Conservation (phyloP, 345 rosid genomes). For the Anacardium occidentale region DNA sequence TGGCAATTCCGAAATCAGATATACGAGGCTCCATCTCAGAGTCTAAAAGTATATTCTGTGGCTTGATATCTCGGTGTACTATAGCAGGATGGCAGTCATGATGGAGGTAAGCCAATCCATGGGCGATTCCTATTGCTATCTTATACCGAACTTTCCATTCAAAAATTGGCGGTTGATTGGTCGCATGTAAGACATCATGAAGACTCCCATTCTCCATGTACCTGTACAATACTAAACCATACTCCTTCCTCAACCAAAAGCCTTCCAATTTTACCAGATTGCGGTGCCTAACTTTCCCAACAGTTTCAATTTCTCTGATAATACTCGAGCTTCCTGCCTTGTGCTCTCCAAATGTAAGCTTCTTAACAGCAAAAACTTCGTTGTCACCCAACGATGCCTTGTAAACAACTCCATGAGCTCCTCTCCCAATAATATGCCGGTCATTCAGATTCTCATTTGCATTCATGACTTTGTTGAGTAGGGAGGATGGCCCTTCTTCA, state of each 20-base stretch:
- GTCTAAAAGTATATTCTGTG: slow-evolving; percentile 73
- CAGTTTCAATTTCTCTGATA: slow-evolving; percentile 62
- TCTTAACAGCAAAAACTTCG: slow-evolving; percentile 59
- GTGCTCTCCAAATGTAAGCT: slow-evolving; percentile 44
- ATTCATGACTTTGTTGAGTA: slow-evolving; percentile 53
- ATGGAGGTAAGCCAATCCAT: slow-evolving; percentile 83
- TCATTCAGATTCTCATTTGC: slow-evolving; percentile 72
- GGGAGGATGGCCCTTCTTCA: slow-evolving; percentile 47
- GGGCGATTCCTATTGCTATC: slow-evolving; percentile 65
- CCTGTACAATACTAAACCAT: slow-evolving; percentile 58
- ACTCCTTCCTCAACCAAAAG: slow-evolving; percentile 71
- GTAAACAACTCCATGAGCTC: slow-evolving; percentile 80
- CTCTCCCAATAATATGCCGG: slow-evolving; percentile 62
- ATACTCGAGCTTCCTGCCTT: slow-evolving; percentile 50
- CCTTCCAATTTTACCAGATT: slow-evolving; percentile 70
- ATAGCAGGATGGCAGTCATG: slow-evolving; percentile 68
- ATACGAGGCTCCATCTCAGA: slow-evolving; percentile 72
- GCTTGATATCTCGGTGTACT: slow-evolving; percentile 80
- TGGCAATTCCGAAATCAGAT: slow-evolving; percentile 81
- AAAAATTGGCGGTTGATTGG: slow-evolving; percentile 27
- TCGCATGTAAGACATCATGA: slow-evolving; percentile 52
- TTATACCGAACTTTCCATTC: slow-evolving; percentile 60
- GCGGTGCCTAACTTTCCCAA: slow-evolving; percentile 64
- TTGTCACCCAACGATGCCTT: slow-evolving; percentile 53
- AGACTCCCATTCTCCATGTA: slow-evolving; percentile 82